Percentiles rank a stretch among this genome's conserved stretches.
These are phyloP conservation scores for Salisapilia sapeloensis DNA, from an alignment of 352 stramenopile species.

Conservation along the genomic window DNA sequence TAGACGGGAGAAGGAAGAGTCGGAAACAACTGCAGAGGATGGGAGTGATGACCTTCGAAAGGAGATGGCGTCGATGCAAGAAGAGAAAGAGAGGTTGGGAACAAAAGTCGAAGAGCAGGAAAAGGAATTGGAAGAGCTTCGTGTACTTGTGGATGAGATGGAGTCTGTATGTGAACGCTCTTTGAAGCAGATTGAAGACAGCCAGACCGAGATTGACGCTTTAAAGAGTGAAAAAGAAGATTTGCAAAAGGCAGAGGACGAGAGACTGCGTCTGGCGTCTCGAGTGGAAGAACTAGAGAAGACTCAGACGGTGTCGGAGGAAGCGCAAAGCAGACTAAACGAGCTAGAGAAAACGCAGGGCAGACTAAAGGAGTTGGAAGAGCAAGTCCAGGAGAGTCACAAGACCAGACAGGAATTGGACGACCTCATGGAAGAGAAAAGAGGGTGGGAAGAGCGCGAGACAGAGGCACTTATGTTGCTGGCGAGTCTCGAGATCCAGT, in stretches of 20 bases:
- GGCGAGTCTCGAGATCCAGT: slow-evolving; percentile 58
- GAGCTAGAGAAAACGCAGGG: slow-evolving; percentile 1
- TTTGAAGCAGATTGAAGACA: neutral
- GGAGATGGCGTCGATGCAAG: slow-evolving; percentile 6
- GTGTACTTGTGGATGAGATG: slow-evolving; percentile 1
- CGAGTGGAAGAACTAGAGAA: slow-evolving; percentile 12
- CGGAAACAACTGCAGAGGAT: neutral
- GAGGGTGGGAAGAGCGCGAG: neutral
- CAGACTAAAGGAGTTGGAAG: slow-evolving; percentile 3
- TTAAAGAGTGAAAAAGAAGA: slow-evolving; percentile 1
- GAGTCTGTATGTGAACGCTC: neutral
- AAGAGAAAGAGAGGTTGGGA: slow-evolving; percentile 1
- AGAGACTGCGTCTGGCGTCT: slow-evolving; percentile 7
- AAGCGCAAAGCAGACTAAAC: slow-evolving; percentile 5
- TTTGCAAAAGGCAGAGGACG: slow-evolving; percentile 11
- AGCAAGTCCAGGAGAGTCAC: slow-evolving; percentile 5
- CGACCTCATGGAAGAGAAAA: neutral
- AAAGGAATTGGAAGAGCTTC: slow-evolving; percentile 2
- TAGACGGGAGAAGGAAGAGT: neutral
- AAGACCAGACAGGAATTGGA: slow-evolving; percentile 5
- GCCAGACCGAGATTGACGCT: neutral
- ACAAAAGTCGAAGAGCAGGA: neutral
- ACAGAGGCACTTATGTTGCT: slow-evolving; percentile 17
- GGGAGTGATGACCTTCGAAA: neutral
- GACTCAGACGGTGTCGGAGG: slow-evolving; percentile 11